Evolutionary conservation across 176 grass and related monocot species (phyloP), one percentile per base, ranked within the genome.

Genomic region (Eleusine indica): DNA sequence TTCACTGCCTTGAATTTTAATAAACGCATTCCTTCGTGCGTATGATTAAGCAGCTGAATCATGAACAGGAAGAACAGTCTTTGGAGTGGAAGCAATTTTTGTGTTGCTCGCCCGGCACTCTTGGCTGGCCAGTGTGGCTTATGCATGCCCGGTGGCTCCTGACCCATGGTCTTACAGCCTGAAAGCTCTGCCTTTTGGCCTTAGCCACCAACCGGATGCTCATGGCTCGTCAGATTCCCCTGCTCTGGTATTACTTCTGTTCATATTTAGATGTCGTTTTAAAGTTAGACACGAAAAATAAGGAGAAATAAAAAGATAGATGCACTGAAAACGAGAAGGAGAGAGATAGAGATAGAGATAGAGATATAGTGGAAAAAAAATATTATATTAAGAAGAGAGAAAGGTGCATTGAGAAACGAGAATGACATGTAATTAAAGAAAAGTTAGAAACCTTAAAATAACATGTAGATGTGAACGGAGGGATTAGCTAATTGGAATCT

Each of bases 121-220:
- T 82, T 79, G 71, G 72, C 66, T 56, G 71, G 54, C 54, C 65
- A 16, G 46, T 54, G 77, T 54, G 14, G 44, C 22, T 57, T 77
- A 73, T 21, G 42, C 29, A 6, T 2, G 63, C 35, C 51, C 15
- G 6, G 56, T 60, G 57, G 21, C 21, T 21, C 12, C 70, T 46
- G 66, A 35, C 32, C 32, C 32, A 35, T 35, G 32, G 61, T 35
- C 76, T 69, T 51, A 89, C 70, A 85, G 63, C 87, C 63, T 37
- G 60, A 79, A 81, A 89, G 77, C 71, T 63, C 47, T 17, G 47
- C 39, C 83, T 67, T 82, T 82, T 61, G 67, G 83, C 67, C 64
- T 53, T 57, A 58, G 65, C 46, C 78, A 78, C 30, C 78, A 86
- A 73, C 71, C 82, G 51, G 69, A 48, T 80, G 66, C 62, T 76